phyloP scores from a whole-genome alignment of 805 yeast species.

The Spathaspora girioi region DNA sequence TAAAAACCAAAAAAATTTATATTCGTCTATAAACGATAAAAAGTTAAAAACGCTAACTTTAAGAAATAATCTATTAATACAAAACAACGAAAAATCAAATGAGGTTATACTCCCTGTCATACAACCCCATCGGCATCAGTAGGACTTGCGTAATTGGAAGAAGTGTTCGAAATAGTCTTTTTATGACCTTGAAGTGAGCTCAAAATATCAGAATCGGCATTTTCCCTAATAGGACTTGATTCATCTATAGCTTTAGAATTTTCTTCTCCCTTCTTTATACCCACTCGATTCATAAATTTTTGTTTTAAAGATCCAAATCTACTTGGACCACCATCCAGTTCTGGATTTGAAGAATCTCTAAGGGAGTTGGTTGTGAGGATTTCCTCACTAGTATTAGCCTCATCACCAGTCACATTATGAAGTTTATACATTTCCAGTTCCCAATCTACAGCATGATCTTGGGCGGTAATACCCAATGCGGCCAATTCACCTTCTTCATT shows the following conservation, averaged over 20 bases:
- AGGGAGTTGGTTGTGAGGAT: not conserved
- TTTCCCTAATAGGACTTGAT: not conserved
- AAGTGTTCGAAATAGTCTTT: not conserved
- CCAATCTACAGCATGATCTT: slow-evolving; percentile 74
- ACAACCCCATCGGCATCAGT: not conserved
- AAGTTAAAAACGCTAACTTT: not conserved
- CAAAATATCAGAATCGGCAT: not conserved
- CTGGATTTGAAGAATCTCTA: not conserved
- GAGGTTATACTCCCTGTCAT: not conserved
- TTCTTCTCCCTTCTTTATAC: not conserved
- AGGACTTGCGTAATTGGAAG: not conserved
- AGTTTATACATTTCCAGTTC: slow-evolving; percentile 59
- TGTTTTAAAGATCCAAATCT: slow-evolving; percentile 1
- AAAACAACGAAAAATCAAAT: not conserved
- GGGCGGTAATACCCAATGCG: slow-evolving; percentile 80
- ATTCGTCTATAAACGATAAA: not conserved
- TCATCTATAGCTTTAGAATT: not conserved
- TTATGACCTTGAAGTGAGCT: not conserved
- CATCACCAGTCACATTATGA: slow-evolving; percentile 22
- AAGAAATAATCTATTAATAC: not conserved
- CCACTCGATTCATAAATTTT: not conserved
- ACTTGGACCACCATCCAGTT: not conserved
- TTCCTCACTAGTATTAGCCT: not conserved
- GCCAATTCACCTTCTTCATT: slow-evolving; percentile 47
- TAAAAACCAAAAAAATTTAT: not conserved